phyloP scores from a whole-genome alignment of 805 yeast species.

The Zygosaccharomyces kombuchaensis region DNA sequence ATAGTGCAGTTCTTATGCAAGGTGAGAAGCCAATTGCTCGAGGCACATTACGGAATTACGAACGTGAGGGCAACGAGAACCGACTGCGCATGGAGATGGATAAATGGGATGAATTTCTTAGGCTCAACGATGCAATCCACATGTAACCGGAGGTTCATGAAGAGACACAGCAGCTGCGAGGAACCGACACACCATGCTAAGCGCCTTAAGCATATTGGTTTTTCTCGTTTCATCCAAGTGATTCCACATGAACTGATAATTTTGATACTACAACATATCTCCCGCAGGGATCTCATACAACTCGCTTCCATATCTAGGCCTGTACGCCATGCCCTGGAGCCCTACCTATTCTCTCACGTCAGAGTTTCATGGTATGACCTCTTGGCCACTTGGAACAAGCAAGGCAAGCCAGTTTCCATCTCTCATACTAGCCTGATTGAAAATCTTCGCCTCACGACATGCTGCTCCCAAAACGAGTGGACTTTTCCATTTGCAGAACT shows the following conservation, averaged over 20 bases:
- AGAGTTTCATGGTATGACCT: conserved; percentile 17
- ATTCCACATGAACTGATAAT: conserved; percentile 19
- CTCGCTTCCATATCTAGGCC: conserved; percentile 11
- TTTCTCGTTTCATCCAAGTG: conserved; percentile 8
- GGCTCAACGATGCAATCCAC: conserved; percentile 19
- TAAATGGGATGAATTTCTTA: conserved; percentile 29
- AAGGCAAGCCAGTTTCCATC: conserved; percentile 8
- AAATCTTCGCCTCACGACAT: conserved; percentile 26
- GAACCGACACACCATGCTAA: neutral
- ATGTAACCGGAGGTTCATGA: conserved; percentile 1
- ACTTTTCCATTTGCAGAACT: conserved; percentile 31
- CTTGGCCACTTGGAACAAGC: conserved; percentile 12
- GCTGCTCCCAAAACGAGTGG: conserved; percentile 36
- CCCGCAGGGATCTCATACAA: conserved; percentile 16
- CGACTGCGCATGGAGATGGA: conserved; percentile 25
- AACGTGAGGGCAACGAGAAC: conserved; percentile 37
- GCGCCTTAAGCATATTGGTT: neutral
- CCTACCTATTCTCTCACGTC: conserved; percentile 15
- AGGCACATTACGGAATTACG: conserved; percentile 30
- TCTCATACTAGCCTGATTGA: conserved; percentile 19
- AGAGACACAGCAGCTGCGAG: conserved; percentile 1
- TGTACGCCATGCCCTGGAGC: conserved; percentile 12
- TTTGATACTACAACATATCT: conserved; percentile 6
- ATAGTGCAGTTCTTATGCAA: conserved; percentile 5
- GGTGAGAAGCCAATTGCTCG: conserved; percentile 2